Evolutionary conservation across 2,329 filamentous ascomycete genomes (phyloP).

Genomic region (Ceratocystis harringtonii): DNA sequence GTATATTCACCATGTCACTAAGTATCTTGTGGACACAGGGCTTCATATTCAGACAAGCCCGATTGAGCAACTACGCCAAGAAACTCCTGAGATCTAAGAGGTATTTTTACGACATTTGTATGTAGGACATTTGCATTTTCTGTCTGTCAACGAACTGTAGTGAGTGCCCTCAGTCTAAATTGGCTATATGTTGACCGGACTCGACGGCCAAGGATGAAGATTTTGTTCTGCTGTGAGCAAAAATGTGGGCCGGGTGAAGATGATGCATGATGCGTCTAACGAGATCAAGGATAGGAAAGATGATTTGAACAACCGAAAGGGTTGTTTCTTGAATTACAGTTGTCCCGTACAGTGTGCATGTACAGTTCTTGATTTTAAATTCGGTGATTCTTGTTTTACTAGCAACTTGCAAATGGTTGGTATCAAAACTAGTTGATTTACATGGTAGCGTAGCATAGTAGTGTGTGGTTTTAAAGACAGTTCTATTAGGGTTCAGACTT

Average conservation of each 20-base stretch:
- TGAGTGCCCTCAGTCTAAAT: not conserved
- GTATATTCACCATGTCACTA: not conserved
- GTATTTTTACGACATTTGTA: too few relatives aligned
- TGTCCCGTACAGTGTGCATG: too few relatives aligned
- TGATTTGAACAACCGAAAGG: not conserved
- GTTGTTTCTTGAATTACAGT: not conserved
- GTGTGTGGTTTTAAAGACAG: not conserved
- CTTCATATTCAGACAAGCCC: not conserved
- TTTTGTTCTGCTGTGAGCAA: not conserved
- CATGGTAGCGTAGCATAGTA: not conserved
- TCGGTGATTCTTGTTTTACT: too few relatives aligned
- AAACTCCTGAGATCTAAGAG: not conserved
- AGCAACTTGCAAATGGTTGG: too few relatives aligned
- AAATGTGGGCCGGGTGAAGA: not conserved
- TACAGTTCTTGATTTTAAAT: too few relatives aligned
- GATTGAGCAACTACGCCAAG: not conserved
- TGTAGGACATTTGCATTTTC: not conserved
- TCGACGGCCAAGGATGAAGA: not conserved
- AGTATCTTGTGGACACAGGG: slow-evolving; percentile 1
- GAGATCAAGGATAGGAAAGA: not conserved
- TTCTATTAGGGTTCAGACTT: not conserved
- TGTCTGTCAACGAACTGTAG: not conserved
- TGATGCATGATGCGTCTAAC: not conserved
- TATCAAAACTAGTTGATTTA: too few relatives aligned
- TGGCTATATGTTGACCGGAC: not conserved